Conservation (phyloP, 192 early-diverging fungal genomes). For the Phycomyces nitens region DNA sequence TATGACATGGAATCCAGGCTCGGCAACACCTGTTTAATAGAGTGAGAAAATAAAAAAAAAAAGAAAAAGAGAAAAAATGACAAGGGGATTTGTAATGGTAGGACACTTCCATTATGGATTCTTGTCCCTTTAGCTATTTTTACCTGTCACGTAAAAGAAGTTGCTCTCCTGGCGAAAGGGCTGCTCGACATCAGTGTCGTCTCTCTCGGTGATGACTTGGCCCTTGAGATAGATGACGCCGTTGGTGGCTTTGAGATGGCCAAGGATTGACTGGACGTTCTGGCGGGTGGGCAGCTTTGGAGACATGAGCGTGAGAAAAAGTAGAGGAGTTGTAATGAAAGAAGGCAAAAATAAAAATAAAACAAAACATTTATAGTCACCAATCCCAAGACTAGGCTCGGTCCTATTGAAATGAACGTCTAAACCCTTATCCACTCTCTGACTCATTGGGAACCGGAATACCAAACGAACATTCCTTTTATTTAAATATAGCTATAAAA, state of each 20-base stretch:
- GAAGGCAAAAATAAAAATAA: background rate
- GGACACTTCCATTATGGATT: background rate
- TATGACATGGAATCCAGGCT: constrained; percentile 68
- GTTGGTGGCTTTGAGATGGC: constrained; percentile 50
- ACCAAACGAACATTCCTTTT: no score
- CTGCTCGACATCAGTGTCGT: constrained; percentile 76
- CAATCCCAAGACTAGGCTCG: no score
- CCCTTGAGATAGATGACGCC: constrained; percentile 63
- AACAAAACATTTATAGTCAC: no score
- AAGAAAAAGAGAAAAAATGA: background rate
- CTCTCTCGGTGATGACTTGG: constrained; percentile 48
- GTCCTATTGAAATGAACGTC: no score
- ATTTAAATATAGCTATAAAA: no score
- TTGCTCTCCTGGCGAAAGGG: constrained; percentile 85
- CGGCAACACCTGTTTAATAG: constrained; percentile 50
- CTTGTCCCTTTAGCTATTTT: background rate
- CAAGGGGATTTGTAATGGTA: no score
- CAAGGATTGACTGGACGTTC: constrained; percentile 56
- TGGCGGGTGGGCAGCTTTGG: constrained; percentile 59
- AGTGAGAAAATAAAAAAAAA: background rate
- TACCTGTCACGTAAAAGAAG: constrained; percentile 79
- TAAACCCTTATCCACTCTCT: no score
- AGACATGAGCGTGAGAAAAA: constrained; percentile 36
- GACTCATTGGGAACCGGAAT: no score
- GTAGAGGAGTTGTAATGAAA: no score